These are phyloP conservation scores for Dalbergia cochinchinensis DNA, from an alignment of 306 rosid genomes.

Conservation along the genomic window DNA sequence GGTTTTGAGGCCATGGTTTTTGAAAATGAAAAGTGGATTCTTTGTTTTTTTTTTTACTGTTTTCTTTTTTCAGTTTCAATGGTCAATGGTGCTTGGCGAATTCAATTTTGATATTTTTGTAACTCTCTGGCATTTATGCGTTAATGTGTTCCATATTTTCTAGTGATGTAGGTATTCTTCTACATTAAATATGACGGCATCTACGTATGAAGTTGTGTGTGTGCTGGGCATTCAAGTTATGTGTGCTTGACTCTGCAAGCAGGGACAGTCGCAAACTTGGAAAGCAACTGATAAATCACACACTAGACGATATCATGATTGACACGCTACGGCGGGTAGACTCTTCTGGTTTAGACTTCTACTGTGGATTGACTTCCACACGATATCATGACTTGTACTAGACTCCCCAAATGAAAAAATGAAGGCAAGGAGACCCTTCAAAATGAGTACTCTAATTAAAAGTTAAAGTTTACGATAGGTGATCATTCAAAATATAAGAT, in stretches of 20 bases:
- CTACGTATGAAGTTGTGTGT: neutral
- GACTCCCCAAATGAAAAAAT: no score
- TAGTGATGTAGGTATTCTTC: neutral
- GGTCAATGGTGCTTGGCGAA: constrained; percentile 16
- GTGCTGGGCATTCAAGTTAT: no score
- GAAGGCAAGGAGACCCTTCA: no score
- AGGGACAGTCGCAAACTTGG: constrained; percentile 7
- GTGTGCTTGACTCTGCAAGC: constrained; percentile 14
- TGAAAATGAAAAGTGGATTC: neutral
- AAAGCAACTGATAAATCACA: neutral
- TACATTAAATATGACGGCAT: neutral
- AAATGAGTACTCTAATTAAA: no score
- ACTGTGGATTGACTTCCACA: no score
- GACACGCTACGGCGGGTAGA: no score
- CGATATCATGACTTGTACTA: no score
- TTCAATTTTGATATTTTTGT: constrained; percentile 14
- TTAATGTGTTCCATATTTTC: neutral
- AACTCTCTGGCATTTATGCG: neutral
- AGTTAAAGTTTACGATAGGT: no score
- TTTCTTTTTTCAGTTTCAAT: neutral
- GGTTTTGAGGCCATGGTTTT: neutral
- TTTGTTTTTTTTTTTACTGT: no score
- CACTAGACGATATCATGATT: neutral
- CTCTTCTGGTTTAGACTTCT: no score
- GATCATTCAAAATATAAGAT: no score